Conservation (phyloP, 1,284 basidiomycete genomes). For the Fomes fomentarius region DNA sequence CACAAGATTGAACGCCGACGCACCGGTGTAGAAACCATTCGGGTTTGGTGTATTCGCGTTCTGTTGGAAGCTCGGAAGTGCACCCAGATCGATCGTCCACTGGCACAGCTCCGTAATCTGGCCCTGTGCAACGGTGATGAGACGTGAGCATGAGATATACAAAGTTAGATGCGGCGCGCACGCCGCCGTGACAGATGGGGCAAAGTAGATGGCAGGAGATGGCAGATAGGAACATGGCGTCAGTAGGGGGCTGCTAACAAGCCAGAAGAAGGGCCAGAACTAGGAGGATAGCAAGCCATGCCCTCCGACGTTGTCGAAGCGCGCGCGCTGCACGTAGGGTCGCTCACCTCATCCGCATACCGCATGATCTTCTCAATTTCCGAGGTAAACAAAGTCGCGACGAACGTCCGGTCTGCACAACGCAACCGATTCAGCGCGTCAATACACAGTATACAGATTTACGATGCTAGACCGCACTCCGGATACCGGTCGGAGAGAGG, state of each 20-base stretch:
- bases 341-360: conserved; percentile 72
- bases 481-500: too few species aligned
- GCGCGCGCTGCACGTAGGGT: conserved; percentile 9
- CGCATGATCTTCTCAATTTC: conserved; percentile 75
- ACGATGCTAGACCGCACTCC: conserved; percentile 2
- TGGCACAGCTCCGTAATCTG: conserved; percentile 78
- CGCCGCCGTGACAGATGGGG: background rate
- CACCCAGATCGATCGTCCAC: conserved; percentile 82
- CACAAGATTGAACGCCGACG: conserved; percentile 13
- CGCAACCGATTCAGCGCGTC: too few species aligned
- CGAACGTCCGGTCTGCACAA: conserved; percentile 63
- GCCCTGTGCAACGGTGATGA: conserved; percentile 40
- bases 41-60: conserved; percentile 55
- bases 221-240: conserved; percentile 1
- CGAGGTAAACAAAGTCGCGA: conserved; percentile 77
- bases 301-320: conserved; percentile 27
- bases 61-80: conserved; percentile 75
- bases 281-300: background rate
- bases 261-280: background rate
- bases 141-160: conserved; percentile 4
- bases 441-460: too few species aligned
- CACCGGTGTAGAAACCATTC: conserved; percentile 80
- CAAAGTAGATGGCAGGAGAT: too few species aligned
- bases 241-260: background rate
- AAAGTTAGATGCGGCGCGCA: background rate